Evolutionary conservation across 2,329 filamentous ascomycete genomes (phyloP), one percentile per base, ranked within the genome.

Genomic region (Periglandula ipomoeae): DNA sequence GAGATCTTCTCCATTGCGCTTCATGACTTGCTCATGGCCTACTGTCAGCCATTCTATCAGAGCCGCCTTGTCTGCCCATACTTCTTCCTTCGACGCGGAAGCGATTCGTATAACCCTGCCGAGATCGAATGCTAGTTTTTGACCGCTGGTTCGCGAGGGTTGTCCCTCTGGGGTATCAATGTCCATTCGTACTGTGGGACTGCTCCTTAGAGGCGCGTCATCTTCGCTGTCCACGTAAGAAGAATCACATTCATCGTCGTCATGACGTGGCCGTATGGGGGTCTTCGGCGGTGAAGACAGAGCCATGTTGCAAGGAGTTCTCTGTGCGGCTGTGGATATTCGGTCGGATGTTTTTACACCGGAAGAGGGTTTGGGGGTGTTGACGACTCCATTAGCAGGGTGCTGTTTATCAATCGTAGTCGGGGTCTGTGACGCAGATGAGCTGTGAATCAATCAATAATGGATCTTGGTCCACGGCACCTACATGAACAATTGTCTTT

Each of bases 1-100:
- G 2, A 13, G 17, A 15, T 23, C 27, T 5, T 8, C 2, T 8
- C 24, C 24, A 8, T 13, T 17, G 10, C 40, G 20, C 11, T n/a
- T 23, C 7, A 13, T 2, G 9, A 40, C 2, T 4, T 4, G 27
- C 15, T 51, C 11, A 15, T 43, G 44, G 4, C 40, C 27, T 3
- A 35, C 22, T 0, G 62, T 57, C 10, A 65, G 57, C 46, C 46
- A 47, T 26, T 41, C 46, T 5, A 41, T 3, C 13, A 47, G 4
- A 19, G 37, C 27, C 15, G 27, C 3, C 15, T 42, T 47, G 3
- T 26, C 46, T 10, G 37, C 46, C 46, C 46, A 47, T 13, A 11
- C 11, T 13, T 6, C 4, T 5, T 42, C 46, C 3, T 26, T 35
- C 13, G 15, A 11, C 3, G 13, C 15, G 6, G 38, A 20, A 6